Conservation (phyloP, 2,329 filamentous ascomycete species). For the Fusarium longipes region DNA sequence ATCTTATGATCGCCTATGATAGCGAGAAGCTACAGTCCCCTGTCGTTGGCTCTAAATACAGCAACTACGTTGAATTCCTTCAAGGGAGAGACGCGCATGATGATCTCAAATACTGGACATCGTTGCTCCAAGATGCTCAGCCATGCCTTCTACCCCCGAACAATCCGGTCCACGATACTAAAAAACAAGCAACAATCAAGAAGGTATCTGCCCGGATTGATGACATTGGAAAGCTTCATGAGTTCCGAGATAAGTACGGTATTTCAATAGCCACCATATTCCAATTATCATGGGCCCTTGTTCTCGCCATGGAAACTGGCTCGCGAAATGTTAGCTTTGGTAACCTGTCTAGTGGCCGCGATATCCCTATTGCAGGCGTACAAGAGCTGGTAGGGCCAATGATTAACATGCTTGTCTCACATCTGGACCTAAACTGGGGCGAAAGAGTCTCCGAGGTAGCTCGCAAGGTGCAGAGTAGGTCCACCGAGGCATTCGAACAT, state of each 20-base stretch:
- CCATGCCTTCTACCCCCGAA: not conserved
- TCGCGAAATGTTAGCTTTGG: constrained; percentile 1
- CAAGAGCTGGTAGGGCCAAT: not conserved
- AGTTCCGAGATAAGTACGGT: not conserved
- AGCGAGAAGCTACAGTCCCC: not conserved
- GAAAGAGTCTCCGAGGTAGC: not conserved
- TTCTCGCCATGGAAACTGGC: not conserved
- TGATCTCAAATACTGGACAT: constrained; percentile 3
- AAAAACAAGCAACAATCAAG: not conserved
- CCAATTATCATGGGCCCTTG: not conserved
- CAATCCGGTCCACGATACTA: not conserved
- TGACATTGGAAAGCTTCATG: not conserved
- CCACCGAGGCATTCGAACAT: not conserved
- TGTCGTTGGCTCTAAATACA: not conserved
- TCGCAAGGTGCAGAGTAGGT: not conserved
- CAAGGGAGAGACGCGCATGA: not conserved
- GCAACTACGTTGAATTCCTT: not conserved
- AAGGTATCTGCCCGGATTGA: not conserved
- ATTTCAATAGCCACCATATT: not conserved
- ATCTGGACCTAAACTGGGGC: not conserved
- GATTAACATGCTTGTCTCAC: constrained; percentile 2
- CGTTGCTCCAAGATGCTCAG: not conserved
- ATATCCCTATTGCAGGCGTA: not conserved
- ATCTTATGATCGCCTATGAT: not conserved
- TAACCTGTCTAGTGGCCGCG: constrained; percentile 1